A percentile compares a stretch with the other conserved stretches of the same genome.
phyloP scores from a whole-genome alignment of 192 early-diverging fungal genomes.

The Dimargaris cristalligena region DNA sequence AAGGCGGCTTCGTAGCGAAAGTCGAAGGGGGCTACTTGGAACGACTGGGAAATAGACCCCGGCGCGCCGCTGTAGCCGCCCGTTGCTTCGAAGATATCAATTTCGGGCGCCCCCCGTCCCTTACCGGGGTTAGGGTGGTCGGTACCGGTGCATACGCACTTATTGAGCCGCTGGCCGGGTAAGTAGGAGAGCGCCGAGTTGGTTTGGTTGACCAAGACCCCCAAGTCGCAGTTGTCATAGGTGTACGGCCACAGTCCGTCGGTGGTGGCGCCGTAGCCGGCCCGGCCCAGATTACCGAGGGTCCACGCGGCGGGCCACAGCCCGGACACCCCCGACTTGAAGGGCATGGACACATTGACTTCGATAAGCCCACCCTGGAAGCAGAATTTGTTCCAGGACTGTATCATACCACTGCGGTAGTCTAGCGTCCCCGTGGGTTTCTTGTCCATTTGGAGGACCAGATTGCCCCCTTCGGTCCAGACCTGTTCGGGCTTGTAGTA shows the following conservation, averaged over 20 bases:
- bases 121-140: constrained; percentile 33
- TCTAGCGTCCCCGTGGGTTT: constrained; percentile 10
- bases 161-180: constrained; percentile 36
- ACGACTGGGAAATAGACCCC: constrained; percentile 25
- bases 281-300: constrained; percentile 38
- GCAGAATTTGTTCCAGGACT: constrained; percentile 47
- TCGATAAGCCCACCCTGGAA: constrained; percentile 44
- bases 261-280: constrained; percentile 36
- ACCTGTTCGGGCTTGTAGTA: constrained; percentile 34
- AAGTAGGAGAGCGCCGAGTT: constrained; percentile 32
- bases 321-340: constrained; percentile 24
- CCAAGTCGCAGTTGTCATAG: constrained; percentile 31
- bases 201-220: constrained; percentile 35
- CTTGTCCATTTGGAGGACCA: constrained; percentile 27
- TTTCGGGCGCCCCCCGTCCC: constrained; percentile 38
- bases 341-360: constrained; percentile 35
- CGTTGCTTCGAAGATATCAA: constrained; percentile 34
- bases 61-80: constrained; percentile 10
- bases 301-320: constrained; percentile 41
- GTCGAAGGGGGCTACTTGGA: constrained; percentile 34
- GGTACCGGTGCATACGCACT: constrained; percentile 29
- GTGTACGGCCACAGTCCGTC: constrained; percentile 39
- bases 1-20: constrained; percentile 28
- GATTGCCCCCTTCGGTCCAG: constrained; percentile 27
- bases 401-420: constrained; percentile 39